Evolutionary conservation across 768 basidiomycete genomes (phyloP), one percentile per base, ranked within the genome.

Genomic region (Tylopilus subfusipes): DNA sequence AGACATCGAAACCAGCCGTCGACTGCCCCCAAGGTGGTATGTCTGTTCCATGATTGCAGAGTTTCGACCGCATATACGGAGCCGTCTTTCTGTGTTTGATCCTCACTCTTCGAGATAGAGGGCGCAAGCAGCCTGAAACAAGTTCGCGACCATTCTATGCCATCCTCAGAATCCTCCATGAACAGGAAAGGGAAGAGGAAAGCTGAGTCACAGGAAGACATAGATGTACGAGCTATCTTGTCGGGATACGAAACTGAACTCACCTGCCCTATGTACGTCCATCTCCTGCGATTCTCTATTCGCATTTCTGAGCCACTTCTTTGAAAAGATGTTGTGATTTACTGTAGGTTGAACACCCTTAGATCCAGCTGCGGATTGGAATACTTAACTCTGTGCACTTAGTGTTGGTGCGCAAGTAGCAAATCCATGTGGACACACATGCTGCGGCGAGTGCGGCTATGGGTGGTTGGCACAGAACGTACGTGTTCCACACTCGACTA

Each of bases 341-440:
- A 29, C 75, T 88, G 88, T 86, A 66, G 62, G 84, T 72, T 25
- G 39, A 48, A 45, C 18, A 4, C n/a, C 8, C 19, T 42, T 18
- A 27, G 25, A 43, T 51, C 10, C 22, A 8, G 14, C 18, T 36
- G 54, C 29, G 12, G 31, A 40, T 51, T 24, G 21, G 24, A 16
- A 42, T 38, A 38, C 50, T 54, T n/a, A 57, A 48, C 7, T 31
- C 18, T 22, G 16, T 50, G 31, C 40, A n/a, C 52, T 14, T 55
- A 88, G 88, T 51, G 84, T 80, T 31, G 79, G 77, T 30, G 75
- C 85, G 4, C 82, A 89, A 63, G 56, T 82, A 25, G 76, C 80
- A 22, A 86, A 83, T 62, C 85, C 88, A 3, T 90, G 88, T 60
- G 88, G 88, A 13, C 88, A 90, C 63, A 83, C 80, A 24, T 80